These are phyloP conservation scores for Adansonia gregorii DNA, from an alignment of 441 rosid genomes.

Conservation along the genomic window DNA sequence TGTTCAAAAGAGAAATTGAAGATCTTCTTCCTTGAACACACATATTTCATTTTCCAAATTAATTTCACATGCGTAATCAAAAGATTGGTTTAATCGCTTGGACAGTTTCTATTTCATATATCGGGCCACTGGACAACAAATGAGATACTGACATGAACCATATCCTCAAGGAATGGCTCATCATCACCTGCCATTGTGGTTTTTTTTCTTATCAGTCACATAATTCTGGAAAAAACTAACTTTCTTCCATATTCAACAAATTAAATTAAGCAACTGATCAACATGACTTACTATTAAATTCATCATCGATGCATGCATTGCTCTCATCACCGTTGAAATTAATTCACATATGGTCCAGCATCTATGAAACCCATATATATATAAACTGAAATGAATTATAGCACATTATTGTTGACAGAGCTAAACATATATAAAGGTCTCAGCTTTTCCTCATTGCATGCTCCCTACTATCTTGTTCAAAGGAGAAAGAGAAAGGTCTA, in stretches of 20 bases:
- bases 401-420: not conserved
- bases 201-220: not conserved
- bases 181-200: not conserved
- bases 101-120: not conserved
- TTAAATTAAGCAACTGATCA: not conserved
- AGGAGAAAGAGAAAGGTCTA: slow-evolving; percentile 33
- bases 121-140: not conserved
- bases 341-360: not conserved
- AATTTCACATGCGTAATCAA: slow-evolving; percentile 2
- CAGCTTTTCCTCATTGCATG: not conserved
- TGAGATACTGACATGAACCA: slow-evolving; percentile 16
- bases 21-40: not conserved
- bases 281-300: not conserved
- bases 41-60: slow-evolving; percentile 14
- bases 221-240: too few species aligned
- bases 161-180: slow-evolving; percentile 27
- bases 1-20: not conserved
- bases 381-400: not conserved
- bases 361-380: not conserved
- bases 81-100: slow-evolving; percentile 2
- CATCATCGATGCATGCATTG: not conserved
- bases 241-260: not conserved
- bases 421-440: not conserved
- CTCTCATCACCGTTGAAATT: not conserved
- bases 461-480: not conserved